These are phyloP conservation scores for Pyracantha coccinea DNA, from an alignment of 331 rosid species.

Conservation along the genomic window DNA sequence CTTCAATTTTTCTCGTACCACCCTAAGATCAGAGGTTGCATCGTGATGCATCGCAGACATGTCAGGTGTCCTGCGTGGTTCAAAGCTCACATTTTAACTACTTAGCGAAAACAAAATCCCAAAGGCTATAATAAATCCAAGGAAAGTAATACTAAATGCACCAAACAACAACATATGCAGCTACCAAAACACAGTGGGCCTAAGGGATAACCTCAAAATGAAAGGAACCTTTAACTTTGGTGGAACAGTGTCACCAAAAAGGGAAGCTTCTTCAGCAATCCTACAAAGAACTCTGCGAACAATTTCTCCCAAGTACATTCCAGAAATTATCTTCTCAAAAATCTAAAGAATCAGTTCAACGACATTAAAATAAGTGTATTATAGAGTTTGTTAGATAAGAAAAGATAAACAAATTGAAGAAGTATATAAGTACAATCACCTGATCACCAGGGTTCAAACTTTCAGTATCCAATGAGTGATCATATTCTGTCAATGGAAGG, in stretches of 20 bases:
- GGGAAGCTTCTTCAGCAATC: conserved; percentile 41
- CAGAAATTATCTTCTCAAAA: conserved; percentile 8
- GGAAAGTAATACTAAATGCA: not conserved
- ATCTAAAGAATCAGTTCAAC: conserved; percentile 16
- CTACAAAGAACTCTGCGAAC: conserved; percentile 35
- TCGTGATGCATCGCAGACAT: conserved; percentile 88
- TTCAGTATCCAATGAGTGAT: conserved; percentile 49
- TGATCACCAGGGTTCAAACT: conserved; percentile 51
- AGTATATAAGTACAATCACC: conserved; percentile 14
- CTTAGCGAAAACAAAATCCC: not conserved
- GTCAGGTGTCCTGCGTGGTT: conserved; percentile 67
- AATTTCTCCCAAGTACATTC: conserved; percentile 49
- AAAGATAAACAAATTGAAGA: not conserved
- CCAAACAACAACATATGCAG: not conserved
- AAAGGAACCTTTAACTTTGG: conserved; percentile 31
- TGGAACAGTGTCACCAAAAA: conserved; percentile 41
- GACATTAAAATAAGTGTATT: not conserved
- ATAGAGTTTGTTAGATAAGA: not conserved
- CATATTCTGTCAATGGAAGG: conserved; percentile 70
- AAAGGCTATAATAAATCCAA: not conserved
- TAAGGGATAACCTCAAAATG: conserved; percentile 25
- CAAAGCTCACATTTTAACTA: conserved; percentile 7
- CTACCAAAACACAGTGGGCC: not conserved
- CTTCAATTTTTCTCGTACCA: conserved; percentile 48
- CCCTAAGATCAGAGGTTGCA: conserved; percentile 59